Evolutionary conservation across 352 stramenopile species (phyloP).

Genomic region (Blastocystis sp.): DNA sequence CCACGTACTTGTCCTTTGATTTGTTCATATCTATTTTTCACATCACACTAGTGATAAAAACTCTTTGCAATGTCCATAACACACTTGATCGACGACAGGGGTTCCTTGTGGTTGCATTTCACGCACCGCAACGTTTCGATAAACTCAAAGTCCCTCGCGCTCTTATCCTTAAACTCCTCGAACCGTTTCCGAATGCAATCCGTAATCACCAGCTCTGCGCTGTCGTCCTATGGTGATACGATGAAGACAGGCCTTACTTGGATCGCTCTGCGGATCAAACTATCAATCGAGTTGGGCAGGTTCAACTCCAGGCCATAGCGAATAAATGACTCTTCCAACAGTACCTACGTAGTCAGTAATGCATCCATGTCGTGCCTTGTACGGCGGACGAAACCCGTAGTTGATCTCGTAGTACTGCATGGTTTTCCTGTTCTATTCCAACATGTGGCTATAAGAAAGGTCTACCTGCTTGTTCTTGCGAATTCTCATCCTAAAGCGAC

Average conservation of each 20-base stretch:
- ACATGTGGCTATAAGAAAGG: neutral
- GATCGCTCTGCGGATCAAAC: conserved; percentile 51
- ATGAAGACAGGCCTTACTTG: conserved; percentile 8
- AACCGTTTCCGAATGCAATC: conserved; percentile 52
- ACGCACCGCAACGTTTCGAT: conserved; percentile 23
- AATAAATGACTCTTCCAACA: conserved; percentile 69
- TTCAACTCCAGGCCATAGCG: conserved; percentile 57
- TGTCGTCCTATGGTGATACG: neutral
- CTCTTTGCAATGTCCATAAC: conserved; percentile 58
- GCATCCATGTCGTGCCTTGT: neutral
- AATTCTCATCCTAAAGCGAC: conserved; percentile 28
- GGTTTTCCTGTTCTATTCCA: conserved; percentile 57
- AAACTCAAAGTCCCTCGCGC: conserved; percentile 25
- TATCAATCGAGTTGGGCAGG: conserved; percentile 52
- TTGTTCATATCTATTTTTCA: conserved; percentile 59
- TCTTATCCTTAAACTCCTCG: conserved; percentile 59
- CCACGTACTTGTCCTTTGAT: conserved; percentile 65
- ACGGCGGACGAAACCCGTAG: conserved; percentile 59
- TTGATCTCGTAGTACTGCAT: conserved; percentile 69
- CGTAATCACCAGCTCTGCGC: conserved; percentile 43
- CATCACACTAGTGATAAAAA: neutral
- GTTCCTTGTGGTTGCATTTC: conserved; percentile 58
- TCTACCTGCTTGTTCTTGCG: conserved; percentile 50
- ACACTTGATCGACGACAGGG: conserved; percentile 55
- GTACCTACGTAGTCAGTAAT: conserved; percentile 34